Base-by-base conservation (phyloP, 2,329 filamentous ascomycete species). In the Clonostachys rosea region DNA sequence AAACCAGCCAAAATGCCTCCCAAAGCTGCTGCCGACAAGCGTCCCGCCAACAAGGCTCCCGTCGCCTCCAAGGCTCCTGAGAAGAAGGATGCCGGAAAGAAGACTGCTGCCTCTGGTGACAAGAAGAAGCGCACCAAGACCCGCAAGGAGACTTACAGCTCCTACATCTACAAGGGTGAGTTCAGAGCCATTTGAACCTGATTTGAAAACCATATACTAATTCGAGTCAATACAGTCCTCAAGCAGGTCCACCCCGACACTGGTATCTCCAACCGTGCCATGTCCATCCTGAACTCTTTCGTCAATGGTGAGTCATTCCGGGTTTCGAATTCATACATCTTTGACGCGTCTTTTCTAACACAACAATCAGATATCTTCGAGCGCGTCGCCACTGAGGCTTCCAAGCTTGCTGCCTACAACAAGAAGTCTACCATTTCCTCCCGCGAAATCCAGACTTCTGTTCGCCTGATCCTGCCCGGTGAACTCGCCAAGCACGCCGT, bases 71-170 rank as follows among this genome's bases (percentile, higher is more conserved):
- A 83, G 77, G 78, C 78, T 54, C 79, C 78, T 49, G 91, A 96
- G 85, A 96, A 96, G 88, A 96, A 97, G 87, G 92, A 97, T 78
- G 94, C 92, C 57, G 94, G 92, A 81, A 99, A 99, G 89, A 99
- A 97, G 88, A 97, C 94, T 44, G 90, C 92, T 51, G 84, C 91
- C 53, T 84, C 89, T 68, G 94, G 94, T 56, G 94, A 97, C 64
- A 97, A 97, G 91, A 99, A 99, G 89, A 99, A 97, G 91, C 90
- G 94, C 69, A 95, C 91, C 79, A 99, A 99, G 91, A 89, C 91
- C 59, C 87, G 94, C 78, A 97, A 97, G 88, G 94, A 99, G 83
- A 99, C 94, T n/a, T 99, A 99, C 82, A 95, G 89, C 61, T 95
- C 90, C 48, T 99, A 99, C 84, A 99, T 99, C 78, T 99, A 97